Evolutionary conservation across 176 grass and related monocot species (phyloP).

Genomic region (Cenchrus purpureus): DNA sequence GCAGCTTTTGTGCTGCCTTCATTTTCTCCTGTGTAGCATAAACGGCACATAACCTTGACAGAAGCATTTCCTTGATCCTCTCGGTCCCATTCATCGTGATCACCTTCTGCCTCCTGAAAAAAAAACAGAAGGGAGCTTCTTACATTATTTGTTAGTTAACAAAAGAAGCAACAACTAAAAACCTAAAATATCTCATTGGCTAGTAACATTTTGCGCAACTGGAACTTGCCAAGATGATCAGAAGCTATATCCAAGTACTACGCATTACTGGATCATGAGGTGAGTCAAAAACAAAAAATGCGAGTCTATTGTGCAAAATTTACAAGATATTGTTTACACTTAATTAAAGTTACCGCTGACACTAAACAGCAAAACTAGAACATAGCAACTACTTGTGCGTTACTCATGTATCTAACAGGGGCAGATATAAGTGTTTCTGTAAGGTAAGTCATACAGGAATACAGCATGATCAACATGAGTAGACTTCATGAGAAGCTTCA

Average conservation of each 20-base stretch:
- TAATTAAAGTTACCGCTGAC: constrained; percentile 2
- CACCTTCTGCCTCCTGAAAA: constrained; percentile 55
- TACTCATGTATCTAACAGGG: background rate
- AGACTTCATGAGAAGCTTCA: constrained; percentile 1
- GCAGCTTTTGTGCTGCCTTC: constrained; percentile 83
- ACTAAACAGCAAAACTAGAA: background rate
- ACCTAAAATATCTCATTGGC: background rate
- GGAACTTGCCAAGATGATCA: background rate
- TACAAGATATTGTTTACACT: background rate
- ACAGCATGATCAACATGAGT: background rate
- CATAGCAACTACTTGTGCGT: background rate
- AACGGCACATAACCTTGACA: constrained; percentile 88
- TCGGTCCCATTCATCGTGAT: constrained; percentile 44
- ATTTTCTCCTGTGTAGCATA: constrained; percentile 90
- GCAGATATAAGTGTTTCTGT: background rate
- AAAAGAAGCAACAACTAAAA: constrained; percentile 24
- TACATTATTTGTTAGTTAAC: background rate
- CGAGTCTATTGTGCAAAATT: constrained; percentile 5
- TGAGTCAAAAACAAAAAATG: background rate
- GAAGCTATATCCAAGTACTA: background rate
- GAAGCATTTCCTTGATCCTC: constrained; percentile 68
- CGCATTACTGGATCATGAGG: background rate
- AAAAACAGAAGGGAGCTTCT: constrained; percentile 22
- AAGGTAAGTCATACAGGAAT: background rate
- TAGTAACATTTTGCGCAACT: background rate